Evolutionary conservation across 2,329 filamentous ascomycete genomes (phyloP).

Genomic region (Chrysoporthe cubensis): DNA sequence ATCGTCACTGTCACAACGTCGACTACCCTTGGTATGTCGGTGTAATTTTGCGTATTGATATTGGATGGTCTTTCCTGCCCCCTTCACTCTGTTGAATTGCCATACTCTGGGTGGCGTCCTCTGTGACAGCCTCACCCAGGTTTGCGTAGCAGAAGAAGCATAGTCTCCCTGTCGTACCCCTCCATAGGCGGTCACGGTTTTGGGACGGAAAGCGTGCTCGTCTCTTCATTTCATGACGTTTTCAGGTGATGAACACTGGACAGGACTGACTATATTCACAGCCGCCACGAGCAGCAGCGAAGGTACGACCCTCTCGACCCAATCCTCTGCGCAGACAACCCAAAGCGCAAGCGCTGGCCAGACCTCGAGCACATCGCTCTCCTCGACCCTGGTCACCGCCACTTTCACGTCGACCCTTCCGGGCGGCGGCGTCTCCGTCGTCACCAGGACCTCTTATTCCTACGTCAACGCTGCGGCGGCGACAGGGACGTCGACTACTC

Average conservation of each 20-base stretch:
- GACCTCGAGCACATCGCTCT: conserved; percentile 38
- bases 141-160: neutral
- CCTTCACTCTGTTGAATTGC: neutral
- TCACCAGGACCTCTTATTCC: conserved; percentile 56
- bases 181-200: neutral
- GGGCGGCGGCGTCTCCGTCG: conserved; percentile 48
- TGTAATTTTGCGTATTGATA: neutral
- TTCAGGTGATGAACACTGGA: neutral
- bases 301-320: conserved; percentile 24
- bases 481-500: conserved; percentile 38
- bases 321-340: conserved; percentile 15
- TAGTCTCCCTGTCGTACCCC: neutral
- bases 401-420: conserved; percentile 52
- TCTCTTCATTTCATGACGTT: neutral
- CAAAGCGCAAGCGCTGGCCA: conserved; percentile 16
- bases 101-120: neutral
- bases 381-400: conserved; percentile 35
- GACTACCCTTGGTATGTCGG: conserved; percentile 23
- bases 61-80: neutral
- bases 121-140: neutral
- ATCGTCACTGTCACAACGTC: conserved; percentile 12
- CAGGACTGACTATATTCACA: conserved; percentile 5
- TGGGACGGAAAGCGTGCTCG: neutral
- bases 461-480: conserved; percentile 42
- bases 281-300: conserved; percentile 7